Percentiles rank a stretch among this genome's conserved stretches.
phyloP scores from a whole-genome alignment of 108 stramenopile genomes.

The Conticribra guillardii region DNA sequence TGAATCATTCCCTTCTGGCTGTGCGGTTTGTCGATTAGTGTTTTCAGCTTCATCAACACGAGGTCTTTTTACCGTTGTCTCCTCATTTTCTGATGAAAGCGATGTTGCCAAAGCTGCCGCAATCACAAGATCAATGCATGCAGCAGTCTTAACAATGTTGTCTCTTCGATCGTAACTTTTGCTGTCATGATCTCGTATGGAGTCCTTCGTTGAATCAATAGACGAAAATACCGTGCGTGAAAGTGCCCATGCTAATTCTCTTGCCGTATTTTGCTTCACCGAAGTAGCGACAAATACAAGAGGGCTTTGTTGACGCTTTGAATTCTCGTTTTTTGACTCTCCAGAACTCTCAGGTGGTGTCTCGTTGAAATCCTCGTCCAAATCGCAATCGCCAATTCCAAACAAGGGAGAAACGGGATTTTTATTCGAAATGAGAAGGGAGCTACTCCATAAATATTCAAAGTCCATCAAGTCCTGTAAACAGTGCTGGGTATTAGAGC shows the following conservation, averaged over 20 bases:
- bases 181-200: not conserved
- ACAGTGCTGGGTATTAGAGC: conserved; percentile 5
- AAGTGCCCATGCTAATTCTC: conserved; percentile 14
- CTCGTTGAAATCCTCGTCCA: no score
- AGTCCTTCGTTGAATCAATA: not conserved
- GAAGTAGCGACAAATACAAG: not conserved
- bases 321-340: not conserved
- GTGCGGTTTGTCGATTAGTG: no score
- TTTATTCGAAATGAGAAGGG: not conserved
- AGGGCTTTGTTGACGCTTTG: not conserved
- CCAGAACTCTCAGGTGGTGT: not conserved
- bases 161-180: conserved; percentile 17
- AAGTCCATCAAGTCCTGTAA: conserved; percentile 17
- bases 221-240: not conserved
- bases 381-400: not conserved
- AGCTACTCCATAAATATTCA: conserved; percentile 12
- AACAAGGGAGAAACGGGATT: not conserved
- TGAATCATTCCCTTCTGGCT: no score
- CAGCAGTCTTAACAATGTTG: conserved; percentile 1
- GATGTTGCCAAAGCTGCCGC: not conserved
- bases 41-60: not conserved
- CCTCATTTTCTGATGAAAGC: not conserved
- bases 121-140: conserved; percentile 17
- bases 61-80: not conserved
- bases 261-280: not conserved